Evolutionary conservation across 768 basidiomycete species (phyloP), one percentile per base, ranked within the genome.

Genomic region (Coprinopsis marcescibilis): DNA sequence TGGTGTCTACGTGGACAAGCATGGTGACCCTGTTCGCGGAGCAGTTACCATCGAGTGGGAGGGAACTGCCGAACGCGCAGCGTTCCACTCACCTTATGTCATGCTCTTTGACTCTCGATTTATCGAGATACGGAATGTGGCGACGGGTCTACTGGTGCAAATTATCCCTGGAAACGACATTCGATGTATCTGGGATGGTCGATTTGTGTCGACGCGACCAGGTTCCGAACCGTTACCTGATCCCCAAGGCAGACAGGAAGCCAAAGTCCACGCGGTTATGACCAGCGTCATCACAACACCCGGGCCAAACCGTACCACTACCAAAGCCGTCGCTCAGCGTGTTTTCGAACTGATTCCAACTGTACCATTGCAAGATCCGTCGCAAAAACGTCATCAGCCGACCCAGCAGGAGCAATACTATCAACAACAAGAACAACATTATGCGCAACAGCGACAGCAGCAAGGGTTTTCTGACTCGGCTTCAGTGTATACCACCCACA

Each of bases 11-110:
- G 92, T 96, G 23, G 83, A 94, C 63, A 83, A 89, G 29, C 89
- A 92, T 49, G 94, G 94, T n/a, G 81, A 85, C 46, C 89, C 89
- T 1, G 87, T 81, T 55, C 80, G 89, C 24, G 55, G 67, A 4
- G 68, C 76, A 14, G 76, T 78, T 15, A 81, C 82, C 3, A 85
- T 96, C 46, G 94, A 98, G 63, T 98, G 92, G 91, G 94, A 98
- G 63, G 90, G 92, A 14, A 85, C 79, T 0, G 90, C 89, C 0
- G 89, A 93, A 53, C 82, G 81, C 25, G 89, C 89, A 19, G 90
- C 91, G 1, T 83, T 89, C 68, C 92, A 94, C 60, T 78, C 84
- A 36, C 93, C 92, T 1, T 92, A 92, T 57, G 71, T 97, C 38
- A 72, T 94, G 34, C 77, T 93, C 38, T 90, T 95, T 60, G 90